Percentiles rank a stretch among this genome's conserved stretches.
phyloP scores from a whole-genome alignment of 306 rosid species.

The Quercus wislizeni region DNA sequence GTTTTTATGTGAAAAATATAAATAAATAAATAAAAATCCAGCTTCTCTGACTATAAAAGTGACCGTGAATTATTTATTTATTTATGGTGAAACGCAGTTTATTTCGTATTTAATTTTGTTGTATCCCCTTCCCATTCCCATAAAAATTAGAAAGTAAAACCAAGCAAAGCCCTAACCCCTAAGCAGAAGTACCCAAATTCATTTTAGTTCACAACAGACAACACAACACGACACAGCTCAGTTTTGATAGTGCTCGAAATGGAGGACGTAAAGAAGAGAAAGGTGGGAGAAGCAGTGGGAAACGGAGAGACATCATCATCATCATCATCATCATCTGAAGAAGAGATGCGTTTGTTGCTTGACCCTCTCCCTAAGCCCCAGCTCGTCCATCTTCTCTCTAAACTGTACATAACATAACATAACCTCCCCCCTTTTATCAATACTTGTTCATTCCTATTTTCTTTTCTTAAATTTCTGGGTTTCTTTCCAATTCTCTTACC shows the following conservation, averaged over 20 bases:
- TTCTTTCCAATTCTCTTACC: background rate
- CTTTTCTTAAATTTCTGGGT: background rate
- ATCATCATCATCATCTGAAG: slow-evolving; percentile 13
- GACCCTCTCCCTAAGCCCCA: slow-evolving; percentile 72
- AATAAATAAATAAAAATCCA: no score
- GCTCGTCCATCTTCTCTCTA: slow-evolving; percentile 70
- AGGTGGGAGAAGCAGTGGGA: slow-evolving; percentile 42
- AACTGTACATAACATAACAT: slow-evolving; percentile 43
- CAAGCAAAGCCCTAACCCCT: no score
- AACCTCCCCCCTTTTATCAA: background rate
- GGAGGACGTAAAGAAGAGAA: slow-evolving; percentile 83
- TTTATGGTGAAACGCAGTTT: no score
- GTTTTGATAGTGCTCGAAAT: slow-evolving; percentile 1
- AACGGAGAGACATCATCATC: slow-evolving; percentile 24
- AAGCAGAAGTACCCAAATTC: no score
- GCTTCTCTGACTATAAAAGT: no score
- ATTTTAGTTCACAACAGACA: background rate
- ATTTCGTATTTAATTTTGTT: no score
- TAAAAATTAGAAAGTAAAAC: no score
- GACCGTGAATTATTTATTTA: no score
- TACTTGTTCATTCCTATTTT: background rate
- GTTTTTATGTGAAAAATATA: no score
- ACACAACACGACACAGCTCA: background rate
- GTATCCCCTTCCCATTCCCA: no score
- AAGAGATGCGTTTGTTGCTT: slow-evolving; percentile 57